Conservation (phyloP, 176 grass and related monocot species). For the Aegilops speltoides region DNA sequence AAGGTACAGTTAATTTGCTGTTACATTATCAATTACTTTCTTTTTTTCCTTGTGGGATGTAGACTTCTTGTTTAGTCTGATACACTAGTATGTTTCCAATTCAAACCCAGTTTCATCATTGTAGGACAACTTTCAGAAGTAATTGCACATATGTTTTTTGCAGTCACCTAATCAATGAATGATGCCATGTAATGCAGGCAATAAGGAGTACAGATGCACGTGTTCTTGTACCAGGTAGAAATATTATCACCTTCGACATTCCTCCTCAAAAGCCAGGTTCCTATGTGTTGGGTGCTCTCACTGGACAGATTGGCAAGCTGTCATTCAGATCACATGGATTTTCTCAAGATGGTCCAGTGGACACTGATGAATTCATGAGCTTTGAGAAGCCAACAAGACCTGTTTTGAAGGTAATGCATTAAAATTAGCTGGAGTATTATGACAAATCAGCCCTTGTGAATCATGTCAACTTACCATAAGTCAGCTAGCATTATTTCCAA, state of each 20-base stretch:
- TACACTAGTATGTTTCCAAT: slow-evolving; percentile 20
- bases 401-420: slow-evolving; percentile 83
- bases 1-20: slow-evolving; percentile 62
- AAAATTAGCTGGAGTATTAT: neutral
- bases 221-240: slow-evolving; percentile 87
- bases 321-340: slow-evolving; percentile 97
- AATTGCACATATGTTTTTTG: slow-evolving; percentile 13
- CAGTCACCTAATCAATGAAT: slow-evolving; percentile 36
- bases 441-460: neutral
- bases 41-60: neutral
- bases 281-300: slow-evolving; percentile 94
- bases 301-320: slow-evolving; percentile 94
- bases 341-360: slow-evolving; percentile 87
- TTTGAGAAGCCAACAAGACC: slow-evolving; percentile 94
- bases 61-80: slow-evolving; percentile 4
- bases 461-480: neutral
- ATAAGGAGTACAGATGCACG: slow-evolving; percentile 69
- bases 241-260: slow-evolving; percentile 71
- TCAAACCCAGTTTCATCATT: slow-evolving; percentile 20
- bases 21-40: neutral
- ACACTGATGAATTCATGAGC: slow-evolving; percentile 96
- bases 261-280: slow-evolving; percentile 96
- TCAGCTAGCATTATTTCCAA: slow-evolving; percentile 4
- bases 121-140: slow-evolving; percentile 8
- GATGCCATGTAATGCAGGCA: slow-evolving; percentile 58